Evolutionary conservation across 495 filamentous ascomycete species (phyloP).

Genomic region (Penicillium paxilli): DNA sequence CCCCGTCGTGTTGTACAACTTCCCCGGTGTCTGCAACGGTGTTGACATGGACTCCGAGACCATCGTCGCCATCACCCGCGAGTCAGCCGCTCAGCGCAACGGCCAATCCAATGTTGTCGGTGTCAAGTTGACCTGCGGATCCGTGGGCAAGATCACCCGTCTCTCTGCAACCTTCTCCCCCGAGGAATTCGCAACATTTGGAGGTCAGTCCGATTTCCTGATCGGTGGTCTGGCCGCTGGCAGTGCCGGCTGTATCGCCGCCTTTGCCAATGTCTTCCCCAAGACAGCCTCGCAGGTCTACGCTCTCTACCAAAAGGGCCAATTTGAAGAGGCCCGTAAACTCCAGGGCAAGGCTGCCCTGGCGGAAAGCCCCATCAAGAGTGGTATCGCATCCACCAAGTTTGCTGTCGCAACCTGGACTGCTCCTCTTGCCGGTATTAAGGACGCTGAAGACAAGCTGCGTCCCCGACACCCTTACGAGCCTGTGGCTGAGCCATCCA

Average conservation of each 20-base stretch:
- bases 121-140: constrained; percentile 69
- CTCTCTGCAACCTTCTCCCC: constrained; percentile 54
- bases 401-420: constrained; percentile 51
- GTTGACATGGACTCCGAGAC: constrained; percentile 66
- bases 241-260: constrained; percentile 60
- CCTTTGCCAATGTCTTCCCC: constrained; percentile 68
- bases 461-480: constrained; percentile 57
- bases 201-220: constrained; percentile 71
- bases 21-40: constrained; percentile 71
- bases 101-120: constrained; percentile 58
- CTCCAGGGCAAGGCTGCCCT: constrained; percentile 72
- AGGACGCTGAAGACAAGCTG: constrained; percentile 29
- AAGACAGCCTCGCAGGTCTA: constrained; percentile 63
- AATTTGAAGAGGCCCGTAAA: constrained; percentile 62
- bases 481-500: constrained; percentile 44
- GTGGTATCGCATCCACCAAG: constrained; percentile 68
- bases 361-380: constrained; percentile 80
- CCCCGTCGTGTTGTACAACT: constrained; percentile 69
- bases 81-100: constrained; percentile 44
- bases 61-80: constrained; percentile 50
- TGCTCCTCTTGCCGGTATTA: constrained; percentile 24
- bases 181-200: constrained; percentile 62
- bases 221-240: constrained; percentile 50
- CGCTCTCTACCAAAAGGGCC: constrained; percentile 62
- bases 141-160: constrained; percentile 65